Percentiles rank a stretch among this genome's conserved stretches.
Conservation (phyloP, 106 monocot genomes). For the Agapanthus africanus region DNA sequence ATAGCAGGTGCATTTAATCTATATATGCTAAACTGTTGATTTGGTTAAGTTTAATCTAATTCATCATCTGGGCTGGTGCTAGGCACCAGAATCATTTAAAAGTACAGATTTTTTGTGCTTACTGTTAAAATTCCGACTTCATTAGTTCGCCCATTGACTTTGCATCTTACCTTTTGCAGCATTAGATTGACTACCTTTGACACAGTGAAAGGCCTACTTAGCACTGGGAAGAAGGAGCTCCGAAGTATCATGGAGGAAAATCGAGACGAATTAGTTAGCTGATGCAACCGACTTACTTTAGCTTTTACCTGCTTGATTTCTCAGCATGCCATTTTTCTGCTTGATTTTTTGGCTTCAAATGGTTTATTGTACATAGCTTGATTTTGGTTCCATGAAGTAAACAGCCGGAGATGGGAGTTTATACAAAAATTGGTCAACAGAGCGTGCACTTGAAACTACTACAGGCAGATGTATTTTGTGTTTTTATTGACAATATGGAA, state of each 20-base stretch:
- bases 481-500: too few species aligned
- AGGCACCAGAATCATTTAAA: neutral
- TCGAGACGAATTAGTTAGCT: constrained; percentile 20
- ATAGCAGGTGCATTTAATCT: constrained; percentile 63
- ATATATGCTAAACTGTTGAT: neutral
- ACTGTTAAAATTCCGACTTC: neutral
- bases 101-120: too few species aligned
- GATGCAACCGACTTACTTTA: too few species aligned
- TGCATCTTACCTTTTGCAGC: constrained; percentile 28
- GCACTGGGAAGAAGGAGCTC: constrained; percentile 44
- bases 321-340: too few species aligned
- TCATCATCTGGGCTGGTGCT: neutral
- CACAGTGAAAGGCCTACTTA: constrained; percentile 47
- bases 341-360: too few species aligned
- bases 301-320: too few species aligned
- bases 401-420: too few species aligned
- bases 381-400: too few species aligned
- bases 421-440: too few species aligned
- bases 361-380: too few species aligned
- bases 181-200: constrained; percentile 90
- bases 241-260: constrained; percentile 35
- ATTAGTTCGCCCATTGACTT: neutral
- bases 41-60: neutral
- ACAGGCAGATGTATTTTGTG: too few species aligned
- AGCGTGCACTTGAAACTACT: too few species aligned